Percentiles rank a stretch among this genome's conserved stretches.
These are phyloP conservation scores for Metarhizium sp. DNA, from an alignment of 2,329 filamentous ascomycete genomes.

Conservation along the genomic window DNA sequence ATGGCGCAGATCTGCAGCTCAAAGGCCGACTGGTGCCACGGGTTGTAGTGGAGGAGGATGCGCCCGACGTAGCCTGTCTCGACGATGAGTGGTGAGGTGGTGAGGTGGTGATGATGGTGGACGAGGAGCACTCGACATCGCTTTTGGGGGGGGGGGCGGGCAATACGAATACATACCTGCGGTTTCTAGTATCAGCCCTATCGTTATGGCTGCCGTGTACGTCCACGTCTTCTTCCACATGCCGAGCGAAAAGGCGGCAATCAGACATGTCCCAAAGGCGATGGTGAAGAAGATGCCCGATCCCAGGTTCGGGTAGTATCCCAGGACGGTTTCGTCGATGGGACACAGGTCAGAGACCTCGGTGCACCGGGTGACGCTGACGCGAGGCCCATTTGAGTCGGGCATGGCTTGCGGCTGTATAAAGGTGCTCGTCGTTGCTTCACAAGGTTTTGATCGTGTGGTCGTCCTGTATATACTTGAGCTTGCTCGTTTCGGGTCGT, in stretches of 20 bases:
- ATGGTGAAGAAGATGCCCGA: slow-evolving; percentile 45
- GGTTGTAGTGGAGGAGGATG: slow-evolving; percentile 39
- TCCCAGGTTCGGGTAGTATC: slow-evolving; percentile 47
- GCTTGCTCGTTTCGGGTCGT: too few species aligned
- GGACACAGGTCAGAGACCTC: slow-evolving; percentile 35
- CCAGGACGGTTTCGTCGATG: slow-evolving; percentile 42
- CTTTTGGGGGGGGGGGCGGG: too few species aligned
- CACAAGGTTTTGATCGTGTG: too few species aligned
- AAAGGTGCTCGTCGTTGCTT: too few species aligned
- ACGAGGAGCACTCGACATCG: too few species aligned
- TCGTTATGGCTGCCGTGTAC: slow-evolving; percentile 38
- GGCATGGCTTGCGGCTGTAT: background rate
- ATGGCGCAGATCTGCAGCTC: slow-evolving; percentile 50
- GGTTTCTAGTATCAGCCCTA: slow-evolving; percentile 41
- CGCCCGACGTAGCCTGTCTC: slow-evolving; percentile 42
- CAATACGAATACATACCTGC: slow-evolving; percentile 26
- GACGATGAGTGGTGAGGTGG: too few species aligned
- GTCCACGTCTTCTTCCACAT: slow-evolving; percentile 45
- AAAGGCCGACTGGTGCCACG: slow-evolving; percentile 45
- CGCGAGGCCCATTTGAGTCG: background rate
- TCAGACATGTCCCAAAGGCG: slow-evolving; percentile 34
- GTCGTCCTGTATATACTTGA: too few species aligned
- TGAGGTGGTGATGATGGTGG: too few species aligned
- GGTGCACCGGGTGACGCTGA: slow-evolving; percentile 14
- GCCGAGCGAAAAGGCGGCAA: slow-evolving; percentile 33